phyloP scores from a whole-genome alignment of 2,329 filamentous ascomycete genomes.

The Ceratocystis smalleyi region DNA sequence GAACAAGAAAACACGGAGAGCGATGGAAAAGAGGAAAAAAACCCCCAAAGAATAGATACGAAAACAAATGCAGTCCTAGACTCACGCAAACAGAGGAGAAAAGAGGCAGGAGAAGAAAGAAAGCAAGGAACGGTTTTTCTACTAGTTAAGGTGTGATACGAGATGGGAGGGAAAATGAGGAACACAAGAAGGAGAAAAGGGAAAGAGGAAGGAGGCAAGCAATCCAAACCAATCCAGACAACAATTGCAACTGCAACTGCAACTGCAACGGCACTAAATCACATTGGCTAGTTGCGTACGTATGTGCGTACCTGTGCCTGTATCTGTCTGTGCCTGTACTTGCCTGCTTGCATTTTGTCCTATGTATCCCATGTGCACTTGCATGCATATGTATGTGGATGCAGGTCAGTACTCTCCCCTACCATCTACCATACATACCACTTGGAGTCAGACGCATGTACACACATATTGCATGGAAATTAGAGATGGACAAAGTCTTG shows the following conservation, averaged over 20 bases:
- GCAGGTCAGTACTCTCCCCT: not conserved
- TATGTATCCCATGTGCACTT: not conserved
- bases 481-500: not conserved
- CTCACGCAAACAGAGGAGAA: not conserved
- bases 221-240: not conserved
- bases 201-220: conserved; percentile 2
- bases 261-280: not conserved
- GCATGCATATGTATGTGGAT: not conserved
- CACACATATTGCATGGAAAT: not conserved
- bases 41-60: no score
- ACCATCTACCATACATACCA: not conserved
- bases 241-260: not conserved
- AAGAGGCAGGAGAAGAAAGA: not conserved
- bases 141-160: not conserved
- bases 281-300: not conserved
- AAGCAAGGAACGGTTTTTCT: not conserved
- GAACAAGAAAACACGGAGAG: not conserved
- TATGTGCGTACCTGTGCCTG: not conserved
- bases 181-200: not conserved
- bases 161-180: conserved; percentile 1
- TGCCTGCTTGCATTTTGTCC: not conserved
- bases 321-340: not conserved
- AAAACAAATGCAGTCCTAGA: not conserved
- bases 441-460: not conserved
- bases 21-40: not conserved